Evolutionary conservation across 192 early-diverging fungal genomes (phyloP), one percentile per base, ranked within the genome.

Genomic region (Rhizoclosmatium globosum): DNA sequence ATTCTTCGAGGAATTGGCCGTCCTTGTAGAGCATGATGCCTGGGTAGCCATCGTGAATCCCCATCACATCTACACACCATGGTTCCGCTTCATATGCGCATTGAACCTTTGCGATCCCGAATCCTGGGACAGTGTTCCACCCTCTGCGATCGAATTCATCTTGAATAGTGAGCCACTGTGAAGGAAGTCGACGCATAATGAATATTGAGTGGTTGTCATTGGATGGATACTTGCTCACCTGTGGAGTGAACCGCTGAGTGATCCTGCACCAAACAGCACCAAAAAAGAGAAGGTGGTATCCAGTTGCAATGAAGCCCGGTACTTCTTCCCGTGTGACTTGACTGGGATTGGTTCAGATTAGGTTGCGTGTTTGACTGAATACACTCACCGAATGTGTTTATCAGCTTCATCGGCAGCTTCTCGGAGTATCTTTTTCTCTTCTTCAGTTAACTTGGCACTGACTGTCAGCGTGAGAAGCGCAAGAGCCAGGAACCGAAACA

Each of bases 371-470:
- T 48, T 9, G 70, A 23, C 11, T 50, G 19, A 19, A 50, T 3
- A 11, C 17, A 39, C 70, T 41, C 15, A 72, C 70, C 70, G 47
- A 39, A 72, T 58, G 50, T 72, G 70, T 38, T 58, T 50, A 47
- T 72, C 70, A 21, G 70, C 70, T 47, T 72, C 70, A 47, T 72
- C 70, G 7, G 70, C 70, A 31, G 70, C n/a, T 47, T 72, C 70
- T 19, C 53, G 21, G 48, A 72, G 50, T 15, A 72, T 57, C 31
- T 47, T 39, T 19, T 72, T 72, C 50, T 72, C 70, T 47, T 72
- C 48, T 39, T 59, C 70, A 9, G 70, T 72, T 2, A 72, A 41
- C 50, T 58, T 72, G 21, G 70, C 41, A 39, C 9, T 7, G 11
- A 41, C 67, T 9, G 45, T 9, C 6, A 47, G 23, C 38, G 67